Conservation (phyloP, 2,329 filamentous ascomycete species). For the Aspergillus cejpii region DNA sequence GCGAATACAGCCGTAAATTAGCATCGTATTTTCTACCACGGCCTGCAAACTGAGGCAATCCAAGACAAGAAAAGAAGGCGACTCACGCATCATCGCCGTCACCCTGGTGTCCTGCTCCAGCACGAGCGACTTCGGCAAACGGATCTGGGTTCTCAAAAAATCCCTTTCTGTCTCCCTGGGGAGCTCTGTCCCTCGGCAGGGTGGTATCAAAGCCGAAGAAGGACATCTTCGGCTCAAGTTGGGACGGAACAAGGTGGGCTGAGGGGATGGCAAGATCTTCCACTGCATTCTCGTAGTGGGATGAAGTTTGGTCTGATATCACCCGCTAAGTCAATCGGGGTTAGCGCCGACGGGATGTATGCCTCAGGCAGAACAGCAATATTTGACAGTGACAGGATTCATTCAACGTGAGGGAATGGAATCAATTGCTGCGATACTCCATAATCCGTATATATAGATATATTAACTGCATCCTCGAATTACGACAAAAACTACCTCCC, state of each 20-base stretch:
- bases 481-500: too few relatives aligned
- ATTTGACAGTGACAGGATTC: neutral
- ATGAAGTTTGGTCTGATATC: conserved; percentile 23
- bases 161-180: conserved; percentile 60
- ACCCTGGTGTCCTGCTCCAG: conserved; percentile 39
- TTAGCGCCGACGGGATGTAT: conserved; percentile 1
- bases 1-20: conserved; percentile 3
- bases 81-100: conserved; percentile 57
- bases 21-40: neutral
- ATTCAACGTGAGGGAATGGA: neutral
- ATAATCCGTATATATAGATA: too few relatives aligned
- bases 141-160: conserved; percentile 80
- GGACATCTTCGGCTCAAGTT: conserved; percentile 55
- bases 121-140: conserved; percentile 71
- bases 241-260: conserved; percentile 12
- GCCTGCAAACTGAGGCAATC: neutral
- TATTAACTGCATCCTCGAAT: too few relatives aligned
- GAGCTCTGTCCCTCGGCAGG: conserved; percentile 60
- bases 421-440: too few relatives aligned
- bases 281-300: conserved; percentile 20
- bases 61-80: conserved; percentile 33
- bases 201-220: conserved; percentile 84
- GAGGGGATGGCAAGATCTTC: conserved; percentile 14
- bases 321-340: conserved; percentile 12
- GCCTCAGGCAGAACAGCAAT: conserved; percentile 12